A percentile compares a stretch with the other conserved stretches of the same genome.
phyloP scores from a whole-genome alignment of 2,329 filamentous ascomycete genomes.

The Pseudopithomyces maydicus region DNA sequence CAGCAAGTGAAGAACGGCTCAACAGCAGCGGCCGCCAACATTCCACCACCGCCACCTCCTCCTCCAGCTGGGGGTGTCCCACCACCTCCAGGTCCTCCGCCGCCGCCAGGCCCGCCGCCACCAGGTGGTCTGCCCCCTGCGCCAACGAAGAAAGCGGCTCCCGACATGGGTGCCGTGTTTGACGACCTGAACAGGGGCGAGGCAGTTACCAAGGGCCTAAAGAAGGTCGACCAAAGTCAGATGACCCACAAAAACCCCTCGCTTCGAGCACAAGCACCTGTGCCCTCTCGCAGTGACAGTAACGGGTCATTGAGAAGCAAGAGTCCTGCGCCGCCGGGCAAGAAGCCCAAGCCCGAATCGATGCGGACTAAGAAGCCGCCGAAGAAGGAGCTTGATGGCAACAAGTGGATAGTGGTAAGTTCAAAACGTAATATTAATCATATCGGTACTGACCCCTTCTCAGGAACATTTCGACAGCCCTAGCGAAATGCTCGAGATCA shows the following conservation, averaged over 20 bases:
- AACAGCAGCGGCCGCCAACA: conserved; percentile 63
- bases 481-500: conserved; percentile 75
- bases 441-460: conserved; percentile 7
- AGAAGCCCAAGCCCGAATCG: conserved; percentile 59
- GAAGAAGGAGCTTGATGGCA: conserved; percentile 61
- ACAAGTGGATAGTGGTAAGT: conserved; percentile 88
- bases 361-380: conserved; percentile 55
- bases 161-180: conserved; percentile 86
- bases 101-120: conserved; percentile 49
- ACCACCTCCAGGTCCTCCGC: conserved; percentile 69
- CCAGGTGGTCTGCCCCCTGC: conserved; percentile 56
- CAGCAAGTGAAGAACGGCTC: conserved; percentile 57
- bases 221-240: conserved; percentile 91
- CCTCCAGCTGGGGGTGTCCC: conserved; percentile 58
- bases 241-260: conserved; percentile 99
- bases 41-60: conserved; percentile 68
- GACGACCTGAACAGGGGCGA: conserved; percentile 88
- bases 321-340: conserved; percentile 80
- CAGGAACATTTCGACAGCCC: conserved; percentile 89
- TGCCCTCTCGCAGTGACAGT: conserved; percentile 63
- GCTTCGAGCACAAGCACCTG: conserved; percentile 73
- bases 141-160: conserved; percentile 47
- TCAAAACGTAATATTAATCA: no score
- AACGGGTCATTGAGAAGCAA: conserved; percentile 65
- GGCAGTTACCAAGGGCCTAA: conserved; percentile 83